These are phyloP conservation scores for Ceratocystis variospora DNA, from an alignment of 2,329 filamentous ascomycete species.

Conservation along the genomic window DNA sequence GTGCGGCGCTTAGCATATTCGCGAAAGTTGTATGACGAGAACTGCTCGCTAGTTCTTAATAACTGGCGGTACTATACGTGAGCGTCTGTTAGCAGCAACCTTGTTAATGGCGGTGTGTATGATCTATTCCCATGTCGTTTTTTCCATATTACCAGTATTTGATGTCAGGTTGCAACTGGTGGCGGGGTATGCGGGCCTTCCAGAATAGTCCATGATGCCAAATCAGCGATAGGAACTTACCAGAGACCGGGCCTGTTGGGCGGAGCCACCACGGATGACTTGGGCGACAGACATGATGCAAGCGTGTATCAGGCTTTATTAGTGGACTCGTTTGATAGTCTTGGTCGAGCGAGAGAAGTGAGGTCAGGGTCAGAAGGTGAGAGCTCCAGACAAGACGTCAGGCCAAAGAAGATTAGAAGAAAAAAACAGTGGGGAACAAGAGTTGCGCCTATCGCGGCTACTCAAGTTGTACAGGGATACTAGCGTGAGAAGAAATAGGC, in stretches of 20 bases:
- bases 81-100: background rate
- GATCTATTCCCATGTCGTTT: background rate
- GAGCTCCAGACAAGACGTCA: conserved; percentile 4
- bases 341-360: background rate
- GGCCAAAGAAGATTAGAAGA: background rate
- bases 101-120: background rate
- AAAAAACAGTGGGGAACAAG: background rate
- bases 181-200: background rate
- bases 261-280: conserved; percentile 38
- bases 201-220: background rate
- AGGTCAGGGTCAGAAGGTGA: background rate
- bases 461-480: background rate
- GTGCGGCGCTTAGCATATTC: conserved; percentile 90
- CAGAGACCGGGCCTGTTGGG: conserved; percentile 44
- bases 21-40: conserved; percentile 92
- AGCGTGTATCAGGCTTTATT: background rate
- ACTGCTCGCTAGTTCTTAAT: conserved; percentile 71
- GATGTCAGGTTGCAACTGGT: background rate
- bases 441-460: conserved; percentile 2
- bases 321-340: background rate
- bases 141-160: no score
- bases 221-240: conserved; percentile 28
- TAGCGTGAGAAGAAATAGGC: background rate
- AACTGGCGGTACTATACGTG: conserved; percentile 69
- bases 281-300: conserved; percentile 29